Evolutionary conservation across 352 stramenopile genomes (phyloP), one percentile per base, ranked within the genome.

Genomic region (Pythium dissotocum): DNA sequence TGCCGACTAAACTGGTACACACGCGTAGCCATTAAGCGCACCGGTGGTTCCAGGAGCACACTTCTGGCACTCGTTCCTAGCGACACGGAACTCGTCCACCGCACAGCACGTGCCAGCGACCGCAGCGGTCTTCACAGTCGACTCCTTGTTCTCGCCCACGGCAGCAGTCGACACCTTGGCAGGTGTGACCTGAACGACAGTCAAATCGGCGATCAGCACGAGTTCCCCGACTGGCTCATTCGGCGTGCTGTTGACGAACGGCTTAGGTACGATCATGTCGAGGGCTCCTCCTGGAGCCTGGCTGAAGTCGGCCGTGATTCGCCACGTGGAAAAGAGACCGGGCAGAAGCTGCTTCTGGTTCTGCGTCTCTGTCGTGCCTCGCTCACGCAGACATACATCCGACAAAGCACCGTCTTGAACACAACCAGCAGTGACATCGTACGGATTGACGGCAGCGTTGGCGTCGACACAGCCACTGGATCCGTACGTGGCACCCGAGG

Each of bases 1-100:
- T 30, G 3, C 28, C 38, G 4, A 5, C 26, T 48, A 62, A 1
- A 62, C 18, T 12, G 56, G 35, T 4, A 62, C 35, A 38, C 58
- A 64, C 9, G 58, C 44, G 58, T 56, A 64, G 28, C 58, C 58
- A 35, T 56, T 4, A 2, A 52, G 35, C 9, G 30, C 58, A 21
- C 24, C 44, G 12, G 6, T 24, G 6, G 42, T 64, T 8, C 58
- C 58, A n/a, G 40, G 7, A 7, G 28, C 12, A 44, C 58, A 64
- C 58, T 64, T 64, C 42, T 64, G 40, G 40, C 58, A 64, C 58
- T 54, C 56, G 44, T 33, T 64, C 21, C 26, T 38, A 10, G 58
- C 38, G 4, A 64, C 26, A 6, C 58, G 58, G 58, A 56, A 64
- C 58, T 64, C 58, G 58, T 64, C 44, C 4, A 14, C 21, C 21